Evolutionary conservation across 345 rosid species (phyloP).

Genomic region (Dimocarpus longan): DNA sequence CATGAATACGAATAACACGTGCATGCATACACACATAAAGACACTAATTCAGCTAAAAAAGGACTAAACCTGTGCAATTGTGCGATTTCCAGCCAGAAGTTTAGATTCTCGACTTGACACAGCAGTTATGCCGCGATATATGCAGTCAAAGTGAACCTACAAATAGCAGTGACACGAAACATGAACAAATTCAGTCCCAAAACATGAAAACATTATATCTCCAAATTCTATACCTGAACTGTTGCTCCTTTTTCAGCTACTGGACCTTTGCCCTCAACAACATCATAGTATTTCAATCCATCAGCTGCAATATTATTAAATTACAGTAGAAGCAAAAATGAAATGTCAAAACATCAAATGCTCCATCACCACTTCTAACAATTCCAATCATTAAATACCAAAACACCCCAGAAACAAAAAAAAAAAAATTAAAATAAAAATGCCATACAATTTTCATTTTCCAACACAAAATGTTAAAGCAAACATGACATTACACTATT

Average conservation of each 20-base stretch:
- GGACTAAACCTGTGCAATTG: constrained; percentile 68
- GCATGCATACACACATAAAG: background rate
- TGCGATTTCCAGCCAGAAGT: constrained; percentile 90
- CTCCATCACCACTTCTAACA: background rate
- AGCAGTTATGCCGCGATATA: constrained; percentile 73
- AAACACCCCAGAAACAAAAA: background rate
- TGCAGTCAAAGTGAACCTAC: constrained; percentile 89
- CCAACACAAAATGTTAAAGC: background rate
- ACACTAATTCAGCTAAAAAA: background rate
- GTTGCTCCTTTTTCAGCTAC: constrained; percentile 75
- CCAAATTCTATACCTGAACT: constrained; percentile 52
- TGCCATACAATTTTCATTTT: too few species aligned
- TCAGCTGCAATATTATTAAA: constrained; percentile 50
- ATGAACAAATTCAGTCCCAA: background rate
- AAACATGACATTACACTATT: background rate
- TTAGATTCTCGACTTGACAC: constrained; percentile 89
- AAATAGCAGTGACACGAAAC: background rate
- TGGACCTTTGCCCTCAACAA: constrained; percentile 80
- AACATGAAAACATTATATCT: background rate
- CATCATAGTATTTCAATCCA: constrained; percentile 83
- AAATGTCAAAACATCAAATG: background rate
- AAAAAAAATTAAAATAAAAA: too few species aligned
- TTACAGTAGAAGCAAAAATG: background rate
- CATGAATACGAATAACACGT: background rate
- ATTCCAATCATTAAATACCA: background rate